Evolutionary conservation across 73 alveolate genomes (phyloP).

Genomic region (Paramecium pentaurelia): DNA sequence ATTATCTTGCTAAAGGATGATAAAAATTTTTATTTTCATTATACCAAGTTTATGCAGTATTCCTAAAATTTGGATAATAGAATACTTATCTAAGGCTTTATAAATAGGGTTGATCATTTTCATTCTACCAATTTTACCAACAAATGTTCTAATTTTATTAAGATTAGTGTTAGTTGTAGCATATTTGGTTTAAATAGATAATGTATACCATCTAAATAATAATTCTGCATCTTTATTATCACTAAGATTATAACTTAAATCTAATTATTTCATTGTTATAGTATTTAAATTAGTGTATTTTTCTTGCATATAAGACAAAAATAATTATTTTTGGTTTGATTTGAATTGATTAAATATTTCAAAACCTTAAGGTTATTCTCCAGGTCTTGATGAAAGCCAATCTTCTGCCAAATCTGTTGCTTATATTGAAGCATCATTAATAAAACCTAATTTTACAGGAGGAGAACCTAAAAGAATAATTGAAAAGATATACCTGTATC

Average conservation of each 20-base stretch:
- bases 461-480: conserved; percentile 8
- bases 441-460: conserved; percentile 25
- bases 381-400: conserved; percentile 41
- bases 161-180: conserved; percentile 18
- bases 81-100: conserved; percentile 44
- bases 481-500: not conserved
- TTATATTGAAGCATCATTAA: not conserved
- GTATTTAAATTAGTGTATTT: not conserved
- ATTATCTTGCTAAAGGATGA: conserved; percentile 67
- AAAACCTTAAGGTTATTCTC: not conserved
- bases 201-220: not conserved
- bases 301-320: not conserved
- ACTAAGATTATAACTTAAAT: not conserved
- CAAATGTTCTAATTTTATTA: conserved; percentile 43
- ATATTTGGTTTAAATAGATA: conserved; percentile 42
- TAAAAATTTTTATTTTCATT: conserved; percentile 51
- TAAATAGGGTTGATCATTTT: conserved; percentile 64
- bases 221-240: not conserved
- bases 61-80: not conserved
- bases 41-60: conserved; percentile 52
- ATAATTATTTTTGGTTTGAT: conserved; percentile 6
- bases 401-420: conserved; percentile 65
- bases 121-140: conserved; percentile 63
- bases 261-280: not conserved
- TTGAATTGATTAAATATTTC: not conserved